Conservation (phyloP, 2,329 filamentous ascomycete genomes). For the Monosporascus cannonballus region DNA sequence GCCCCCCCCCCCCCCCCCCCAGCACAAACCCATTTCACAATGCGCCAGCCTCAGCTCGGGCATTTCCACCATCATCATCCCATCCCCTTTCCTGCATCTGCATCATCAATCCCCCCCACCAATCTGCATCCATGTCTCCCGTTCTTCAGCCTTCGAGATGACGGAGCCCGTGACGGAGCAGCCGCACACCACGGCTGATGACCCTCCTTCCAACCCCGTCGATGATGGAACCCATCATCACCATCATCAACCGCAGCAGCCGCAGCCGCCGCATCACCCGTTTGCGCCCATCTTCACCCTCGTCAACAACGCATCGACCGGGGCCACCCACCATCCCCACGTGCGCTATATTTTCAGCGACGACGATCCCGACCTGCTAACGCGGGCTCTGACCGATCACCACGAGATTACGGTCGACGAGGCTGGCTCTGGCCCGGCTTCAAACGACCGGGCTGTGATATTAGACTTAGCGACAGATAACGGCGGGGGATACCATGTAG, state of each 20-base stretch:
- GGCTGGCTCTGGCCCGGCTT: conserved; percentile 19
- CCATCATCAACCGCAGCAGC: conserved; percentile 6
- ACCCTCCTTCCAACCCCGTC: neutral
- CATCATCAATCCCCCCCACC: conserved; percentile 1
- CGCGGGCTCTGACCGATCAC: conserved; percentile 52
- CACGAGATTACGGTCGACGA: conserved; percentile 25
- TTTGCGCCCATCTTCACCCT: conserved; percentile 84
- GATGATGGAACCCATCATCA: conserved; percentile 3
- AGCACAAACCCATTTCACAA: conserved; percentile 15
- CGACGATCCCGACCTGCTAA: conserved; percentile 75
- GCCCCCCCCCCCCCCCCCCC: conserved; percentile 6
- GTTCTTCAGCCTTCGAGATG: conserved; percentile 17
- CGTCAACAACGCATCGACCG: conserved; percentile 67
- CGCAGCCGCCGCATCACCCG: conserved; percentile 18
- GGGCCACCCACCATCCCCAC: conserved; percentile 73
- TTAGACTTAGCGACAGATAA: conserved; percentile 45
- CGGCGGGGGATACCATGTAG: conserved; percentile 46
- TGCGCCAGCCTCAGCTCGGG: conserved; percentile 17
- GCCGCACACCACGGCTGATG: neutral
- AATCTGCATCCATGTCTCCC: conserved; percentile 17
- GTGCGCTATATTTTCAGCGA: conserved; percentile 92
- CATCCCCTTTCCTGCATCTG: neutral
- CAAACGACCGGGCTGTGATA: conserved; percentile 41
- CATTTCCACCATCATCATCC: conserved; percentile 5
- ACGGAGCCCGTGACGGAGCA: conserved; percentile 18